Evolutionary conservation across 306 rosid species (phyloP), one percentile per base, ranked within the genome.

Genomic region (Glycine soja): DNA sequence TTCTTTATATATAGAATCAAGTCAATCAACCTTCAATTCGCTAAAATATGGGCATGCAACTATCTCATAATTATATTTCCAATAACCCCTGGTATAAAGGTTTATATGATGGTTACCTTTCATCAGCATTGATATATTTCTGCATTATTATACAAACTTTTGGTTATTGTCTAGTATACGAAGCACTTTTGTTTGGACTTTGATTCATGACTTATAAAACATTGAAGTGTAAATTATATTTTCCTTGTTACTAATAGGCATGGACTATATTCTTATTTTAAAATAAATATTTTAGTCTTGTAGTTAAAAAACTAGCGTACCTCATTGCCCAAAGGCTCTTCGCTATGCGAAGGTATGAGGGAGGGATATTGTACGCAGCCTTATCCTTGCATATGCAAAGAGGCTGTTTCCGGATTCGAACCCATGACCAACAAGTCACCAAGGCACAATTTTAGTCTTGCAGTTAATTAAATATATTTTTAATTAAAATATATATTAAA

Each of bases 91-190:
- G 13, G 3, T 40, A 36, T 13, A 66, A 46, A 67, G 13, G 53
- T 7, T 58, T 67, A 64, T 52, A 70, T 80, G 74, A 80, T 80
- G 36, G 13, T 68, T 59, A 67, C 19, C 81, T 79, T 74, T 79
- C 36, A 69, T 46, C 54, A n/a, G 40, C 36, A 62, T 46, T 45
- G 53, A 63, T 64, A 14, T 72, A 50, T 50, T n/a, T 32, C 62
- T 14, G 19, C 47, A 79, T 57, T 50, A 80, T 61, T 48, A 80
- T 50, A 46, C 64, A 18, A 10, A 3, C 24, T 19, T 19, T 19
- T 19, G 24, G 24, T 19, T 19, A 19, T 19, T 19, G 24, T 19
- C 1, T 19, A 19, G 15, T 7, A 14, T 10, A 51, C 18, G 64
- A 72, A 50, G 48, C 19, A 10, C 32, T 38, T 51, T 78, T 78